These are phyloP conservation scores for Stephania cephalantha DNA, from an alignment of 164 flowering plant genomes.

Conservation along the genomic window DNA sequence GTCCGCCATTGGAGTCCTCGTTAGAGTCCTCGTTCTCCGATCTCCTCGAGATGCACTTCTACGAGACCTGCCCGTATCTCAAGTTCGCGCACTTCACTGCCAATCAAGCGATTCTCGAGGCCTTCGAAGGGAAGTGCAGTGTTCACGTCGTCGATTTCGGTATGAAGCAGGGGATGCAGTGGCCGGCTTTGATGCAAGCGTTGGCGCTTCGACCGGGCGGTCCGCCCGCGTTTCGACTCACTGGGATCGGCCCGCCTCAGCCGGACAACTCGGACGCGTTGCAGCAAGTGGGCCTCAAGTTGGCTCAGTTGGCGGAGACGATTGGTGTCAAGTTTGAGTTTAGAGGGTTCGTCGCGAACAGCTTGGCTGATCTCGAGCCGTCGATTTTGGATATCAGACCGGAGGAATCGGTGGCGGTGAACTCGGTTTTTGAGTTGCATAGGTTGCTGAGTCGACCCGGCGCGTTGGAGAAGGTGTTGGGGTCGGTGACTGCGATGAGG, in stretches of 20 bases:
- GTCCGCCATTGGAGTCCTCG: slow-evolving; percentile 24
- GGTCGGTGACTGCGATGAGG: slow-evolving; percentile 38
- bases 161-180: slow-evolving; percentile 74
- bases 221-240: slow-evolving; percentile 58
- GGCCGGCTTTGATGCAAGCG: slow-evolving; percentile 83
- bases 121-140: slow-evolving; percentile 49
- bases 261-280: slow-evolving; percentile 45
- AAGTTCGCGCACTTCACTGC: slow-evolving; percentile 95
- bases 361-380: slow-evolving; percentile 56
- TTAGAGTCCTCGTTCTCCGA: slow-evolving; percentile 41
- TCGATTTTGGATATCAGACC: slow-evolving; percentile 42
- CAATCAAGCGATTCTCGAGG: slow-evolving; percentile 85
- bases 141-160: slow-evolving; percentile 82
- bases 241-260: slow-evolving; percentile 74
- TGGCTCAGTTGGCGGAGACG: slow-evolving; percentile 63
- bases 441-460: slow-evolving; percentile 50
- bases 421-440: slow-evolving; percentile 70
- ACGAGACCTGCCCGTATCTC: slow-evolving; percentile 75
- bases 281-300: slow-evolving; percentile 62
- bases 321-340: slow-evolving; percentile 57
- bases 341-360: slow-evolving; percentile 45
- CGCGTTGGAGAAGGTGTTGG: slow-evolving; percentile 54
- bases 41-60: slow-evolving; percentile 68
- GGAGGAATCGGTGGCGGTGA: slow-evolving; percentile 62
- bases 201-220: slow-evolving; percentile 70